These are phyloP conservation scores for Bacidia rubella DNA, from an alignment of 495 filamentous ascomycete genomes.

Conservation along the genomic window DNA sequence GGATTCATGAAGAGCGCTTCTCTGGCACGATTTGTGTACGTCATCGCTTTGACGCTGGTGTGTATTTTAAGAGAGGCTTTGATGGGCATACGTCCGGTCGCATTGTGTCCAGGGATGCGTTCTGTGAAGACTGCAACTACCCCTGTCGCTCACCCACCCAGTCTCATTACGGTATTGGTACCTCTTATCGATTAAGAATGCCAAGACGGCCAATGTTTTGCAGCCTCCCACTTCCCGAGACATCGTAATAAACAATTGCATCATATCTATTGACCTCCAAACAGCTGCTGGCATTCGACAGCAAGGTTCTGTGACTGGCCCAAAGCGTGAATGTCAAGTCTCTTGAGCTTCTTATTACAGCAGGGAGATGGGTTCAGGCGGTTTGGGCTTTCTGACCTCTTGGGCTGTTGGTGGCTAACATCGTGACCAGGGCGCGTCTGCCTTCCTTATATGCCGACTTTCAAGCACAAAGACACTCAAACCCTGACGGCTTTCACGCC, in stretches of 20 bases:
- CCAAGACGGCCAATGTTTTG: not conserved
- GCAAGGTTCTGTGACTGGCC: not conserved
- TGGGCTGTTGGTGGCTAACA: not conserved
- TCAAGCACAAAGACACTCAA: conserved; percentile 56
- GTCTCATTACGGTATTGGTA: no score
- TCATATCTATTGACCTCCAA: not conserved
- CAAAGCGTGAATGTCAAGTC: conserved; percentile 36
- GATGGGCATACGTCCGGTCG: no score
- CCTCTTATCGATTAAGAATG: not conserved
- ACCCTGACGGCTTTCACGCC: conserved; percentile 80
- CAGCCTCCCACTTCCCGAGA: no score
- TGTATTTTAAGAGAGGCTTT: no score
- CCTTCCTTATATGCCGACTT: conserved; percentile 95
- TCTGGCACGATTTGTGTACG: not conserved
- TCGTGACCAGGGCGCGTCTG: conserved; percentile 51
- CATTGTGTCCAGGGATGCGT: no score
- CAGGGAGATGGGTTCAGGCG: conserved; percentile 54
- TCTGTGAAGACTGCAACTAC: no score
- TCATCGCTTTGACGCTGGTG: not conserved
- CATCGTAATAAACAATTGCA: no score
- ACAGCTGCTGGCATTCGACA: not conserved
- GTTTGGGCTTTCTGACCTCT: conserved; percentile 23
- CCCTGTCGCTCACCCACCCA: no score
- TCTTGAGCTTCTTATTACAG: conserved; percentile 45
- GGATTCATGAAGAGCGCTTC: not conserved